A percentile compares a stretch with the other conserved stretches of the same genome.
phyloP scores from a whole-genome alignment of 208 protist genomes.

The Kentomonas sorsogonicus region DNA sequence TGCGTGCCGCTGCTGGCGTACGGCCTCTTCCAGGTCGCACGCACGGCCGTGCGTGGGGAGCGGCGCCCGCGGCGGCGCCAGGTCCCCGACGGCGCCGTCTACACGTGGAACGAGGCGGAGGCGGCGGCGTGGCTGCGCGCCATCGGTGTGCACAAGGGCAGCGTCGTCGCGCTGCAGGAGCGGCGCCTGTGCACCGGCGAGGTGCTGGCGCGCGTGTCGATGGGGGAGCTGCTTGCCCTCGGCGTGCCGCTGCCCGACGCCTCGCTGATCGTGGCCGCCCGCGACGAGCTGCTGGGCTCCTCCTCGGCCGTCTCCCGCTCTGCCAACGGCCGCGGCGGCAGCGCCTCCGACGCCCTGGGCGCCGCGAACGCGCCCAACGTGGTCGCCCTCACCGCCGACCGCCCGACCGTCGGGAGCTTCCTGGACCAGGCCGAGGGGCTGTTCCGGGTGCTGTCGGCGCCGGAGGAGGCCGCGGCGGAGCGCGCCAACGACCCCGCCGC shows the following conservation, averaged over 20 bases:
- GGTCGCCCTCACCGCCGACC: too few relatives aligned
- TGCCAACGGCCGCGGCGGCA: conserved; percentile 2
- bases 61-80: not conserved
- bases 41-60: not conserved
- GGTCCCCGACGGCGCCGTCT: not conserved
- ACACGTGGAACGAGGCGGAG: conserved; percentile 21
- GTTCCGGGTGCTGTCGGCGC: conserved; percentile 4
- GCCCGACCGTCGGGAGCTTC: conserved; percentile 15
- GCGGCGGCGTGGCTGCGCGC: conserved; percentile 46
- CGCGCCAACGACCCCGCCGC: conserved; percentile 20
- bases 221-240: conserved; percentile 30
- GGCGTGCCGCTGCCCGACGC: conserved; percentile 41
- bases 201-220: conserved; percentile 29
- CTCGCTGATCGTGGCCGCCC: conserved; percentile 27
- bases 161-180: conserved; percentile 16
- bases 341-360: too few relatives aligned
- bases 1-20: conserved; percentile 15
- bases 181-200: conserved; percentile 35
- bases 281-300: conserved; percentile 22
- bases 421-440: conserved; percentile 16
- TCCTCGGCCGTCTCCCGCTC: conserved; percentile 9
- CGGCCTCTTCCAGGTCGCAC: too few relatives aligned
- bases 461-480: conserved; percentile 10
- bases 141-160: conserved; percentile 29
- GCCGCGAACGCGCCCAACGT: too few relatives aligned